Evolutionary conservation across 164 flowering plant species (phyloP).

Genomic region (Echeveria elegans): DNA sequence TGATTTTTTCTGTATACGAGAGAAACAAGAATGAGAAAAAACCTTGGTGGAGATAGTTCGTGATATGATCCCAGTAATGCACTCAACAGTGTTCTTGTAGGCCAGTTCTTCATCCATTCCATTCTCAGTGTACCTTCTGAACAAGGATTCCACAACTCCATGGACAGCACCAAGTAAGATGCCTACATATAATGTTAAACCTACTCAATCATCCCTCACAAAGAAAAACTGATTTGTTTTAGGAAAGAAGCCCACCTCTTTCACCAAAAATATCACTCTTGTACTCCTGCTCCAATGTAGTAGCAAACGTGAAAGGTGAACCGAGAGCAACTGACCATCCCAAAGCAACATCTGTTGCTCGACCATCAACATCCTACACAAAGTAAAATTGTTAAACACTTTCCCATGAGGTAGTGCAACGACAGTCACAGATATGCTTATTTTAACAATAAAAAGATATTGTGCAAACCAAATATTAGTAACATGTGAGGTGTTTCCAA

Average conservation of each 20-base stretch:
- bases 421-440: no score
- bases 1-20: no score
- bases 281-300: conserved; percentile 92
- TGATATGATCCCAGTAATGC: conserved; percentile 80
- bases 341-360: conserved; percentile 84
- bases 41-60: conserved; percentile 86
- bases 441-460: no score
- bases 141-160: conserved; percentile 85
- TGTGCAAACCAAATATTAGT: no score
- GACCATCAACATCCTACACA: conserved; percentile 86
- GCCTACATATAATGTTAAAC: no score
- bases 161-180: conserved; percentile 94
- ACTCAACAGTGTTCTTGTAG: conserved; percentile 86
- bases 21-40: no score
- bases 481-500: no score
- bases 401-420: no score
- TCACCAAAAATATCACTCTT: conserved; percentile 98
- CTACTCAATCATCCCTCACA: no score
- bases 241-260: conserved; percentile 52
- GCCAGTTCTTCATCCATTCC: conserved; percentile 86
- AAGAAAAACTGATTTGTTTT: no score
- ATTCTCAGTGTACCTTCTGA: conserved; percentile 82
- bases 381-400: neutral
- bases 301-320: conserved; percentile 96
- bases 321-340: conserved; percentile 98